Base-by-base conservation (phyloP, 2,329 filamentous ascomycete genomes). In the Aspergillus ruber region DNA sequence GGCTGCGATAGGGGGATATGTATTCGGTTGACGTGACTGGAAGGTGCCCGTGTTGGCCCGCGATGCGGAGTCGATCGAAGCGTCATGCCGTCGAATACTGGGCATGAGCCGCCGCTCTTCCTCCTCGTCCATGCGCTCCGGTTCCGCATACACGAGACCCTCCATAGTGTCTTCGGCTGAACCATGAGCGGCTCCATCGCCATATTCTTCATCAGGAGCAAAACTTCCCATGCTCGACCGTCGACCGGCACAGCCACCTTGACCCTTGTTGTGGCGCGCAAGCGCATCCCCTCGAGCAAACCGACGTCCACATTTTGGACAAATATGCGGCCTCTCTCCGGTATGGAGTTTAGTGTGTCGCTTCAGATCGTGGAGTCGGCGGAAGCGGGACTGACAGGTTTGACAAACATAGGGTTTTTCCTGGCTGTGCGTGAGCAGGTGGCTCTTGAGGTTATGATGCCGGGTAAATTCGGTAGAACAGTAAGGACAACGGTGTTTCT, bases 391-490 rank as follows among this genome's bases (percentile, higher is more conserved):
- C 58, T 91, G 82, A 66, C 93, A 98, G n/a, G 88, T 89, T 52
- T 88, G 84, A 65, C 93, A 98, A 23, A 93, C 82, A 63, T 93
- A 98, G 0, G 93, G 93, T 70, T 98, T 98, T 69, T 98, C 93
- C 75, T 98, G 91, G 61, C 90, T 96, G 69, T 97, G 93, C 0
- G 93, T 97, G 64, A 98, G 81, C 48, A 98, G 79, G 72, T 98
- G 93, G 58, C 90, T 96, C 73, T 97, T 98, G 23, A 97, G 80
- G 62, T 98, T 97, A 66, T 97, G 93, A 65, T 97, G 93, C 40
- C 93, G 83, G 23, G 93, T 98, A 59, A 98, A 98, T 62, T 95
- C 93, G 4, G 93, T 96, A 35, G 89, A 83, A 75, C 93, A 98
- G 67, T 95, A 95, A 0, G 89, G 91, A 63, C 93, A 98, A 68